These are phyloP conservation scores for Graphilbum fragrans DNA, from an alignment of 2,329 filamentous ascomycete species.

Conservation along the genomic window DNA sequence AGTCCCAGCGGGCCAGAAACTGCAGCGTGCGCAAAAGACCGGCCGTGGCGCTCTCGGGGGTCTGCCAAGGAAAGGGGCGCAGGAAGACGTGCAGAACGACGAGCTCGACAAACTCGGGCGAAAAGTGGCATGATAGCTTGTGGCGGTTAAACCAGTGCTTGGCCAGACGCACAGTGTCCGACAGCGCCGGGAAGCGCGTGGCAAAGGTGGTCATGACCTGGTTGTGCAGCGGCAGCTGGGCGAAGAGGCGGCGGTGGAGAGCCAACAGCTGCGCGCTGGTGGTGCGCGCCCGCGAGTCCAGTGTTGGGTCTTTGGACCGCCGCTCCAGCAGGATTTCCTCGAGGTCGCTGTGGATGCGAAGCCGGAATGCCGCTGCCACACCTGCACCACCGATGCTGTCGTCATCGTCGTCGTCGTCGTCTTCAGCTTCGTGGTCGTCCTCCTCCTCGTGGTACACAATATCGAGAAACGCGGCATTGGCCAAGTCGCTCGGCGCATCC, in stretches of 20 bases:
- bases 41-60: constrained; percentile 63
- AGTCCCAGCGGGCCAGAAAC: constrained; percentile 82
- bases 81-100: constrained; percentile 69
- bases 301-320: constrained; percentile 60
- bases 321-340: constrained; percentile 72
- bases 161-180: constrained; percentile 67
- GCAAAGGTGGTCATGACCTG: constrained; percentile 71
- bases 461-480: constrained; percentile 74
- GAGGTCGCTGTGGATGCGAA: constrained; percentile 81
- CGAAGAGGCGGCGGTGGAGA: constrained; percentile 57
- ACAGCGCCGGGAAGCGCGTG: constrained; percentile 69
- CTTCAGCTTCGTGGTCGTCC: constrained; percentile 55
- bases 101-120: constrained; percentile 74
- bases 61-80: constrained; percentile 66
- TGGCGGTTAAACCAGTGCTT: constrained; percentile 87
- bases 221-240: constrained; percentile 64
- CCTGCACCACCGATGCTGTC: constrained; percentile 19
- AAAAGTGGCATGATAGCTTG: constrained; percentile 64
- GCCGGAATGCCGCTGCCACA: constrained; percentile 52
- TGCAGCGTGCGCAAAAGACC: constrained; percentile 73
- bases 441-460: constrained; percentile 40
- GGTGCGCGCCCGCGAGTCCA: constrained; percentile 54
- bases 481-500: constrained; percentile 52
- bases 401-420: constrained; percentile 69
- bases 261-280: constrained; percentile 58